These are phyloP conservation scores for Lactarius evosmus DNA, from an alignment of 768 basidiomycete species.

Conservation along the genomic window DNA sequence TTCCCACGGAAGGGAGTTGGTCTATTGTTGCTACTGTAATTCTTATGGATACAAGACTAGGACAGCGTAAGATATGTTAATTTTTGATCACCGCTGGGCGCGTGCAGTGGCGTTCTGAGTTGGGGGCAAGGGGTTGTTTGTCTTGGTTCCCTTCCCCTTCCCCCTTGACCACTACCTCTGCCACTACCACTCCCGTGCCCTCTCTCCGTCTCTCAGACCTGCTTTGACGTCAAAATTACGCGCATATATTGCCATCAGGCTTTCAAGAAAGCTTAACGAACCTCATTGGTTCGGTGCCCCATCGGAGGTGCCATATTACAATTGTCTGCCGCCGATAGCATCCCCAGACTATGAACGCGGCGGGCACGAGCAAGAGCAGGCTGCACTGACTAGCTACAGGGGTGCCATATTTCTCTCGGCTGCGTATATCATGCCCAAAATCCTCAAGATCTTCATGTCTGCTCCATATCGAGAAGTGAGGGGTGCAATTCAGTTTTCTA, in stretches of 20 bases:
- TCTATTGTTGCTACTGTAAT: too few relatives aligned
- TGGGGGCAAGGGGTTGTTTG: not conserved
- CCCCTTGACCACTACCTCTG: not conserved
- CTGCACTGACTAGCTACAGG: not conserved
- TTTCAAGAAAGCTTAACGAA: not conserved
- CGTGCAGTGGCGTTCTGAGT: not conserved
- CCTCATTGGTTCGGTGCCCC: not conserved
- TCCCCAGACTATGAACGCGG: not conserved
- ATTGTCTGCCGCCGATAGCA: not conserved
- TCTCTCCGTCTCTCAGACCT: not conserved
- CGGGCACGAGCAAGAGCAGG: not conserved
- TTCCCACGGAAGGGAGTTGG: not conserved
- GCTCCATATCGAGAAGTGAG: not conserved
- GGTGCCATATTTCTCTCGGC: not conserved
- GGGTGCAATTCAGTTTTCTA: not conserved
- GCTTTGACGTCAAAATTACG: not conserved
- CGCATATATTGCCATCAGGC: not conserved
- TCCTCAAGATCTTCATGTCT: not conserved
- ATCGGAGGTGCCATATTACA: not conserved
- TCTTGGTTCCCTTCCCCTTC: not conserved
- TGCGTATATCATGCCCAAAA: not conserved
- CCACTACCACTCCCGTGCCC: not conserved
- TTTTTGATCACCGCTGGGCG: not conserved
- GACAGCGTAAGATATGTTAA: not conserved
- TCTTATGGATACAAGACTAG: not conserved